Evolutionary conservation across 2,329 filamentous ascomycete species (phyloP).

Genomic region (Aspergillus calidoustus): DNA sequence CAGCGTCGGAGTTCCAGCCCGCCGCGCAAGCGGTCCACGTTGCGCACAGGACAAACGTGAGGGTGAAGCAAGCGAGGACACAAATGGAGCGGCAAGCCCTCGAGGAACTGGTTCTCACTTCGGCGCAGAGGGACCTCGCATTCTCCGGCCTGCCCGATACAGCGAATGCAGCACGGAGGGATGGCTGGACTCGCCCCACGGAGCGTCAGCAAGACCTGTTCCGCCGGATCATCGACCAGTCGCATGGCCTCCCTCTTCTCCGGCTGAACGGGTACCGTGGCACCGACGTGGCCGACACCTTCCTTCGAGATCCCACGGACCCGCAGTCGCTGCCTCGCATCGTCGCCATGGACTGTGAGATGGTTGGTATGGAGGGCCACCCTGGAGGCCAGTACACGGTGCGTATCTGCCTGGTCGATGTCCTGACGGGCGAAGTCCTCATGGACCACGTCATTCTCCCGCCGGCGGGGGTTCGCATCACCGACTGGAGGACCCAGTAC

Average conservation of each 20-base stretch:
- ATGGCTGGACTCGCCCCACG: neutral
- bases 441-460: neutral
- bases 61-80: neutral
- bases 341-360: neutral
- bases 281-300: neutral
- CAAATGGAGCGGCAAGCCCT: neutral
- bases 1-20: too few relatives aligned
- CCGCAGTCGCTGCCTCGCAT: neutral
- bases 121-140: neutral
- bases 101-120: neutral
- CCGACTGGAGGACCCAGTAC: neutral
- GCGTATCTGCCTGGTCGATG: neutral
- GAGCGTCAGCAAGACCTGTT: neutral
- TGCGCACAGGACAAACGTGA: neutral
- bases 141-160: too few relatives aligned
- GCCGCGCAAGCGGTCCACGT: neutral
- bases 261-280: too few relatives aligned
- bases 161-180: neutral
- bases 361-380: neutral
- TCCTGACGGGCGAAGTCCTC: neutral
- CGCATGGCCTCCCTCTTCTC: neutral
- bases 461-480: neutral
- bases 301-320: too few relatives aligned
- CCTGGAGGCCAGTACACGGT: neutral
- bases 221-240: neutral